These are phyloP conservation scores for Monosporascus sp. DNA, from an alignment of 2,329 filamentous ascomycete species.

Conservation along the genomic window DNA sequence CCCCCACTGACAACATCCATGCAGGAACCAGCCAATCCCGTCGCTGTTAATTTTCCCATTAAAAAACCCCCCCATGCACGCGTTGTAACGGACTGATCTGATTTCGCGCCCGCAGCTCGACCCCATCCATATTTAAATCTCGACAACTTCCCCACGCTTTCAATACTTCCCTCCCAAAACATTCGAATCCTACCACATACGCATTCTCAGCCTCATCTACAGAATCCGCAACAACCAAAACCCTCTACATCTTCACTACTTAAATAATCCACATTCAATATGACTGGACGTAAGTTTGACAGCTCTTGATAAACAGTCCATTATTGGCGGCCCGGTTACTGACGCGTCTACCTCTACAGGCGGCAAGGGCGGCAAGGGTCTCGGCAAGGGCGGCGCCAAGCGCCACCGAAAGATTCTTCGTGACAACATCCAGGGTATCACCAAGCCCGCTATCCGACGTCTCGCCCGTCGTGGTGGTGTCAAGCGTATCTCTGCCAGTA, in stretches of 20 bases:
- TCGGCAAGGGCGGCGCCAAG: conserved; percentile 52
- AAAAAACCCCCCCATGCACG: conserved; percentile 5
- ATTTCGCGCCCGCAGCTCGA: conserved; percentile 19
- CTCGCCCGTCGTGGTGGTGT: conserved; percentile 98
- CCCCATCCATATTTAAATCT: conserved; percentile 11
- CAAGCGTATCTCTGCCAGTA: conserved; percentile 98
- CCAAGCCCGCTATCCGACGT: conserved; percentile 97
- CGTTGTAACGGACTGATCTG: conserved; percentile 25
- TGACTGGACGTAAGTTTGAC: conserved; percentile 28
- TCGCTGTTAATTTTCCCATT: neutral
- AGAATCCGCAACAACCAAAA: conserved; percentile 8
- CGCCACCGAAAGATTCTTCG: conserved; percentile 98
- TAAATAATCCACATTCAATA: conserved; percentile 20
- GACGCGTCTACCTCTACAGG: conserved; percentile 3
- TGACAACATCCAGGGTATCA: conserved; percentile 99
- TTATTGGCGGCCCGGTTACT: neutral
- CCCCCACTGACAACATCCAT: neutral
- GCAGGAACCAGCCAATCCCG: neutral
- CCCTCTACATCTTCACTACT: conserved; percentile 4
- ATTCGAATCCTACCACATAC: conserved; percentile 9
- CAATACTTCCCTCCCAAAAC: conserved; percentile 4
- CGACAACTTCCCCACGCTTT: conserved; percentile 11
- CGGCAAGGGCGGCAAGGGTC: conserved; percentile 17
- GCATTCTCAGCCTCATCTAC: conserved; percentile 17
- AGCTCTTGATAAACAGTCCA: too few species aligned